Base-by-base conservation (phyloP, 2,329 filamentous ascomycete genomes). In the Aspergillus flavus region DNA sequence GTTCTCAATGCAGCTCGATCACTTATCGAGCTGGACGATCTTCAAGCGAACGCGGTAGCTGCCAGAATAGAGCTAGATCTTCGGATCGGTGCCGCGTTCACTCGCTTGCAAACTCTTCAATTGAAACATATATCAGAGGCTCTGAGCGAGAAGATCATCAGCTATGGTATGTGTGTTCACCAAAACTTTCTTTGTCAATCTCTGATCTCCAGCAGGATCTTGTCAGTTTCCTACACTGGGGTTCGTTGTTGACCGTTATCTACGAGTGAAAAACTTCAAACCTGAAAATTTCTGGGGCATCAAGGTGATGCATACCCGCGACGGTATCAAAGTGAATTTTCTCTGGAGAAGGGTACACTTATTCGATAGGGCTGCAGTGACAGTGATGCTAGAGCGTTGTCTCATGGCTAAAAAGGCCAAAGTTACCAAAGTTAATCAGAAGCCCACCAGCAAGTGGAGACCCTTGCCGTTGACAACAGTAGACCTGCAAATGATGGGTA, bases 151-250 rank as follows among this genome's bases (percentile, higher is more conserved):
- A 82, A 87, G 61, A 81, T 91, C 1, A 85, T 97, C 57, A 96
- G 93, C 76, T 97, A 97, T 73, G 93, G 92, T 91, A 81, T 67
- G 80, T 26, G 1, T 45, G 19, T 9, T 14, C 16, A 12, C 12
- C 12, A 9, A 28, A 28, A 1, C 1, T 6, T 32, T 16, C 32
- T 4, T 26, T 46, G 41, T 59, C 16, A 34, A 19, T 9, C 21
- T 45, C 53, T 64, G 16, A 64, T 11, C 9, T 53, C 53, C 50
- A 43, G 41, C 62, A 92, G 92, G 87, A 16, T 97, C 94, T 4
- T 99, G 95, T 69, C 95, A 99, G 76, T 99, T 99, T 72, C 95
- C 95, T 1, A 98, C 95, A 0, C 84, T 99, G 6, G 95, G 95
- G 0, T 99, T 99, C 69, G 94, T 99, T 1, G 95, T 99, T 7